These are phyloP conservation scores for Trypanosoma rangeli DNA, from an alignment of 208 protist species.

Conservation along the genomic window DNA sequence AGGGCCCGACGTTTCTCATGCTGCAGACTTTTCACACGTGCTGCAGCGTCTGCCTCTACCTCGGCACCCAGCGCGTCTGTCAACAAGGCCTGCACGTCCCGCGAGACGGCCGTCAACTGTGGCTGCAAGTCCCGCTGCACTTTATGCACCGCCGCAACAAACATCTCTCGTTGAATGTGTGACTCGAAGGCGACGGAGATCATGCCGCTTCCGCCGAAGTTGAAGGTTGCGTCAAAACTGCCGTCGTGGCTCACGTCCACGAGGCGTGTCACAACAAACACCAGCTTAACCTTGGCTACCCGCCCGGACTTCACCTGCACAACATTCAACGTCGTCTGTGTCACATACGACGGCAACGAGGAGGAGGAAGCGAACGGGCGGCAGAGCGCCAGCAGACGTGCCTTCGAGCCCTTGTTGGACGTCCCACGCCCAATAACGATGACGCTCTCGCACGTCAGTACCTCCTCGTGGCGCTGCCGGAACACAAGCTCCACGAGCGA, in stretches of 20 bases:
- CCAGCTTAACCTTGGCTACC: slow-evolving; percentile 64
- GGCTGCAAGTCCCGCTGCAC: slow-evolving; percentile 40
- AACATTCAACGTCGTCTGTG: slow-evolving; percentile 23
- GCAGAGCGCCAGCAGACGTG: slow-evolving; percentile 57
- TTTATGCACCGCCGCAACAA: slow-evolving; percentile 62
- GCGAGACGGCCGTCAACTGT: neutral
- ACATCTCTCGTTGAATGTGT: slow-evolving; percentile 90
- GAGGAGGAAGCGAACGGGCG: slow-evolving; percentile 30
- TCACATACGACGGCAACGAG: slow-evolving; percentile 10
- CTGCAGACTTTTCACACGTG: slow-evolving; percentile 66
- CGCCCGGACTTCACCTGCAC: slow-evolving; percentile 18
- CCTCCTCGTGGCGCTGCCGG: slow-evolving; percentile 71
- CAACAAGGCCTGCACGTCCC: slow-evolving; percentile 45
- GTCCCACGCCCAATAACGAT: slow-evolving; percentile 48
- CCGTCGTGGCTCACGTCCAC: slow-evolving; percentile 68
- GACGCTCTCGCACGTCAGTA: slow-evolving; percentile 72
- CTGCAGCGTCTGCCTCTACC: slow-evolving; percentile 67
- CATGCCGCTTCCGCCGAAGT: slow-evolving; percentile 82
- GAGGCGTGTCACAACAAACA: slow-evolving; percentile 73
- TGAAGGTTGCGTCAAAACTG: slow-evolving; percentile 81
- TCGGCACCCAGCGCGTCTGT: slow-evolving; percentile 57
- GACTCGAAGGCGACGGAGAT: slow-evolving; percentile 84
- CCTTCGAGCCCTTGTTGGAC: slow-evolving; percentile 42
- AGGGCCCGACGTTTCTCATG: slow-evolving; percentile 67
- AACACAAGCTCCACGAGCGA: slow-evolving; percentile 64